Base-by-base conservation (phyloP, 345 rosid species). In the Heritiera fomes region DNA sequence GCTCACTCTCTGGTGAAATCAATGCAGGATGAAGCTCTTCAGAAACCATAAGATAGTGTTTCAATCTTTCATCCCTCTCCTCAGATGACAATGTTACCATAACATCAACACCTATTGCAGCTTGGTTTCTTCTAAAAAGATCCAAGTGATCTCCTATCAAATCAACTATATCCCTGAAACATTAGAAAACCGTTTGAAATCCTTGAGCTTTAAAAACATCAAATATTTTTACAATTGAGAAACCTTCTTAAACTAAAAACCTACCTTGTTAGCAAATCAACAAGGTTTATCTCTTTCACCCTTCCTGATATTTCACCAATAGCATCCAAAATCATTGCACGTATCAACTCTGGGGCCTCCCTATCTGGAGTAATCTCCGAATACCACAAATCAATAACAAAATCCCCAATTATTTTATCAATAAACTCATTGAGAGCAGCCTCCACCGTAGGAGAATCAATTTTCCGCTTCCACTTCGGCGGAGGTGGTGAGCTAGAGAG, bases 11-110 rank as follows among this genome's bases (percentile, higher is more conserved):
- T 62, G 92, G 88, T 82, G 99, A 91, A 43, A 90, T 65, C 71
- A 94, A 75, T 74, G 98, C 97, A 34, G 99, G 98, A 89, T 97
- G 94, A 71, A 97, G 99, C 81, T 93, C 97, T 84, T 89, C 91
- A 40, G 98, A 91, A 75, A 80, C 87, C 91, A 92, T 87, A 77
- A 94, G 93, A 91, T 94, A 92, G 81, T 85, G 87, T 84, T 94
- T 97, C 85, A 97, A 82, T 82, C 97, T 94, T 77, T 93, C 99
- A 82, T 97, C 98, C 85, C 98, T 91, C 88, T 91, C 94, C 81
- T 90, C 94, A 9, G 96, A 89, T 10, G 98, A 94, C 81, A 93
- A 85, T 41, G 90, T 94, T 80, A 85, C 86, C 98, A 94, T 94
- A 71, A 97, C 95, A 79, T 97, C 98, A 73, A 83, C 86, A 78